Percentiles rank a stretch among this genome's conserved stretches.
Evolutionary conservation across 2,329 filamentous ascomycete species (phyloP).

Genomic region (Fusarium concolor): DNA sequence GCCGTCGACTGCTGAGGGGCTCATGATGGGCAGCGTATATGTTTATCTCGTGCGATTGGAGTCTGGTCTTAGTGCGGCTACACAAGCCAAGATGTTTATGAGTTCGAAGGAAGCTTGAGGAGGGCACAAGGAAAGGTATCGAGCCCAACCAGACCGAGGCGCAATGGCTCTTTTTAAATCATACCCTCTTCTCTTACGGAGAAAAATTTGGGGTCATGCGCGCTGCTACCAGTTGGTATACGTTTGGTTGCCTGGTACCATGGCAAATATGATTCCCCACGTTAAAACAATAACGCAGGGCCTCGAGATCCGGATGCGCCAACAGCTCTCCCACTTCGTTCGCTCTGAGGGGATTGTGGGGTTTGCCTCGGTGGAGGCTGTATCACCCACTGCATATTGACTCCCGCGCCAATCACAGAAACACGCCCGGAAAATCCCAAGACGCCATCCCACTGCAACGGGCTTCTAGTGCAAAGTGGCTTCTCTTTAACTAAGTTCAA

Average conservation of each 20-base stretch:
- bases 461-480: conserved; percentile 34
- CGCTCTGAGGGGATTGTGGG: conserved; percentile 45
- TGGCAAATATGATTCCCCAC: conserved; percentile 47
- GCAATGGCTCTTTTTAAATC: conserved; percentile 41
- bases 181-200: conserved; percentile 29
- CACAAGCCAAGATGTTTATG: conserved; percentile 16
- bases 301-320: conserved; percentile 35
- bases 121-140: conserved; percentile 32
- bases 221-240: conserved; percentile 43
- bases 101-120: conserved; percentile 13
- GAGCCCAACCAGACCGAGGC: conserved; percentile 28
- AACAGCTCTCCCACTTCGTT: conserved; percentile 31
- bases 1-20: conserved; percentile 51
- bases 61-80: conserved; percentile 18
- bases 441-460: conserved; percentile 41
- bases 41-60: conserved; percentile 20
- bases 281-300: conserved; percentile 37
- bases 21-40: conserved; percentile 46
- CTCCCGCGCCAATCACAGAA: conserved; percentile 49
- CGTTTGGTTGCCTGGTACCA: conserved; percentile 46
- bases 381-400: conserved; percentile 42
- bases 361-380: conserved; percentile 43
- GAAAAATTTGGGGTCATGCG: conserved; percentile 48
- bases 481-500: conserved; percentile 36
- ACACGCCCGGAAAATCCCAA: conserved; percentile 27